phyloP scores from a whole-genome alignment of 164 flowering plant genomes.

The Nymphaea colorata region DNA sequence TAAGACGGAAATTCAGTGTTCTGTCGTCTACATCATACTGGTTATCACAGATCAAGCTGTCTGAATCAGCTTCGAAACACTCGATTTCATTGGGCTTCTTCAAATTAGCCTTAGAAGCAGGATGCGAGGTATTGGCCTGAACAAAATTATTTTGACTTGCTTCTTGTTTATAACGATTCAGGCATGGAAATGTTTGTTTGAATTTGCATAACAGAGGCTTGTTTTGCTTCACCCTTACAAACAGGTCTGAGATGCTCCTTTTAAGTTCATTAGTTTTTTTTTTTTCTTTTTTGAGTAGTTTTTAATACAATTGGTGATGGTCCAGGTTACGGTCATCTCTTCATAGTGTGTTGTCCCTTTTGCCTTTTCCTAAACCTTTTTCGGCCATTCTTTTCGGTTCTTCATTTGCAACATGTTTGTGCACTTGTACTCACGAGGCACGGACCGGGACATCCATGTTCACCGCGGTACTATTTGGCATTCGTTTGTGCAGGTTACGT shows the following conservation, averaged over 20 bases:
- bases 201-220: not conserved
- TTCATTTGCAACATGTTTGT: too few relatives aligned
- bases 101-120: conserved; percentile 82
- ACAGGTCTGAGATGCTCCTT: not conserved
- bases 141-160: not conserved
- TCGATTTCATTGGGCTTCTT: conserved; percentile 81
- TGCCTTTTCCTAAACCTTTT: too few relatives aligned
- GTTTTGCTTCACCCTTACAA: not conserved
- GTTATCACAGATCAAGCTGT: conserved; percentile 71
- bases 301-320: too few relatives aligned
- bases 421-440: too few relatives aligned
- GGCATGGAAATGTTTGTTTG: not conserved
- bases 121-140: conserved; percentile 61
- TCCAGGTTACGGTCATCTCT: too few relatives aligned
- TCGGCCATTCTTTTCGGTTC: too few relatives aligned
- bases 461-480: too few relatives aligned
- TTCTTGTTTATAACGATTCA: not conserved
- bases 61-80: conserved; percentile 81
- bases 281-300: too few relatives aligned
- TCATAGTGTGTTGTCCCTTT: too few relatives aligned
- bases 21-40: conserved; percentile 72
- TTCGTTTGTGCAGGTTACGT: too few relatives aligned
- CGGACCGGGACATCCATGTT: too few relatives aligned
- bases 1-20: conserved; percentile 32
- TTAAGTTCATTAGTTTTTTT: too few relatives aligned